Evolutionary conservation across 2,329 filamentous ascomycete genomes (phyloP).

Genomic region (Hypoxylon rubiginosum): DNA sequence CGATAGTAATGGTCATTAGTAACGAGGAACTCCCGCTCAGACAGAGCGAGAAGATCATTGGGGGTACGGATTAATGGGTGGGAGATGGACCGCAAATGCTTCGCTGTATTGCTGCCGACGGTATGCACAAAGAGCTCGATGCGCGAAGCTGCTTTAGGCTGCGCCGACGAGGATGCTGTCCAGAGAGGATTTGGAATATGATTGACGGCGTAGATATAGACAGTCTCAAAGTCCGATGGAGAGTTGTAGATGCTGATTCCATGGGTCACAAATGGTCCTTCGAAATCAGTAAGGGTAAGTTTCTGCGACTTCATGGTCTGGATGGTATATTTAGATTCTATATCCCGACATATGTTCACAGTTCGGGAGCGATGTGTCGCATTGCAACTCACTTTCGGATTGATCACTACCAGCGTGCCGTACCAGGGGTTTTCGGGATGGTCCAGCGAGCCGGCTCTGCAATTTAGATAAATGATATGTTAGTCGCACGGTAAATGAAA

Average conservation of each 20-base stretch:
- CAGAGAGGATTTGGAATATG: slow-evolving; percentile 66
- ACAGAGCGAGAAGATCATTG: slow-evolving; percentile 68
- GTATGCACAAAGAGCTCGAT: slow-evolving; percentile 70
- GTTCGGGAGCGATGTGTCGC: not conserved
- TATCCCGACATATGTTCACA: slow-evolving; percentile 1
- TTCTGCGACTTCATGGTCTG: slow-evolving; percentile 62
- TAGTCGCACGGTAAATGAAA: slow-evolving; percentile 54
- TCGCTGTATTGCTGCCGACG: slow-evolving; percentile 57
- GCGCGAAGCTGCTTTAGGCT: slow-evolving; percentile 62
- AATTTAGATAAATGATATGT: slow-evolving; percentile 1
- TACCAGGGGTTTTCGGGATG: slow-evolving; percentile 57
- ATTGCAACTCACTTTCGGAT: slow-evolving; percentile 61
- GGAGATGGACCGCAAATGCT: slow-evolving; percentile 65
- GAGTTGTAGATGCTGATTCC: slow-evolving; percentile 69
- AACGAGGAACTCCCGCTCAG: slow-evolving; percentile 65
- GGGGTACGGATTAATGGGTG: slow-evolving; percentile 68
- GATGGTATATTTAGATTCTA: not conserved
- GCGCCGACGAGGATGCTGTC: slow-evolving; percentile 41
- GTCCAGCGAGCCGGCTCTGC: slow-evolving; percentile 38
- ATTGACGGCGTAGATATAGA: slow-evolving; percentile 73
- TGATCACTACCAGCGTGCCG: slow-evolving; percentile 65
- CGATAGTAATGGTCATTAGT: slow-evolving; percentile 72
- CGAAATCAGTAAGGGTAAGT: slow-evolving; percentile 65
- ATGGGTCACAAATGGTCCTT: slow-evolving; percentile 68
- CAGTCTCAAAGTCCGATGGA: slow-evolving; percentile 58